Evolutionary conservation across 106 monocot species (phyloP), one percentile per base, ranked within the genome.

Genomic region (Platanthera zijinensis): DNA sequence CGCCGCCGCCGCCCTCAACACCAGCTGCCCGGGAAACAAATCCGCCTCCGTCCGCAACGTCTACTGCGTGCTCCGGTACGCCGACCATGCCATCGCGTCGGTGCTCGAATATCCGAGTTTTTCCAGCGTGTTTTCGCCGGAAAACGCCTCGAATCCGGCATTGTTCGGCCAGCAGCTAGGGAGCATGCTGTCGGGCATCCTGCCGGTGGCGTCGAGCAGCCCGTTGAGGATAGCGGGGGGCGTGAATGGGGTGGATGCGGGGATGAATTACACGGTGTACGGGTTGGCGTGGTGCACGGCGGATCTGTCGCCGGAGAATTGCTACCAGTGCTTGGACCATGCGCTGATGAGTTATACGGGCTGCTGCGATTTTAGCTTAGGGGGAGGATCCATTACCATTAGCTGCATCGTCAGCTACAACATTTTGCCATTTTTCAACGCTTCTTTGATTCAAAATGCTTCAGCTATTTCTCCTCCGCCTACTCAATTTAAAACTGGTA

Each of bases 331-430:
- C 30, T 48, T 70, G 48, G 48, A 17, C 5, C 10, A n/a, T 15
- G 48, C 48, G 14, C 21, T 68, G 7, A 68, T 11, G 13, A 46
- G 39, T 46, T 32, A 66, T 12, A 12, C 15, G 39, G 39, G 39
- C 0, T 6, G 14, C 30, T 48, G 48, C 8, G 48, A 1, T 5
- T 0, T 48, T 0, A 7, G 0, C 1, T 39, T 70, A 2, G 70
- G 70, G n/a, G 70, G 47, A 46, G 70, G 70, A 70, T 15, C 45
- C 48, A 7, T 48, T 5, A 17, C 70, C 15, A n/a, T 25, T 10
- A 70, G n/a, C 70, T 70, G 70, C 70, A 70, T 70, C 14, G 70
- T 70, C 12, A 70, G 47, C 5, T 70, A 70, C 48, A n/a, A 70
- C 25, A 48, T 47, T 7, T 48, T 13, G 1, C 70, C 70, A 6